These are phyloP conservation scores for Sporothrix sp. DNA, from an alignment of 2,329 filamentous ascomycete species.

Conservation along the genomic window DNA sequence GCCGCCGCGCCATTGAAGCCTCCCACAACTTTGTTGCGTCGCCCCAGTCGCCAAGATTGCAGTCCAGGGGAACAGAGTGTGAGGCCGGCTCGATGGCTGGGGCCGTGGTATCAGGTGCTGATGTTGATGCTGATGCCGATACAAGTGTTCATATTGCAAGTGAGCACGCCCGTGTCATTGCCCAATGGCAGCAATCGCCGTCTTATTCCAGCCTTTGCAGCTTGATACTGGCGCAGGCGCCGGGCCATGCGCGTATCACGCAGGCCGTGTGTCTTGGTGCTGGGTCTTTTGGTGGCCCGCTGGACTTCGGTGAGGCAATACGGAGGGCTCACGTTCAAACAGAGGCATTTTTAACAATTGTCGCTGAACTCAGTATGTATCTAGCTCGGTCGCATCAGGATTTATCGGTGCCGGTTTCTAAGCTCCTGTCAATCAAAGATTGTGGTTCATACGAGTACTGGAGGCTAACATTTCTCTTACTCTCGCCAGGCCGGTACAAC, in stretches of 20 bases:
- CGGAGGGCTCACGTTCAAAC: conserved; percentile 43
- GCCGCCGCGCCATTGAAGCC: background rate
- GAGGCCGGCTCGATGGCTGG: too few relatives aligned
- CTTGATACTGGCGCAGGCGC: conserved; percentile 24
- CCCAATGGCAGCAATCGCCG: conserved; percentile 20
- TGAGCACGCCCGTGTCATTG: conserved; percentile 19
- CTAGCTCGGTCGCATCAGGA: background rate
- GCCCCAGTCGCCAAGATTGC: background rate
- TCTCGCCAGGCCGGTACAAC: conserved; percentile 21
- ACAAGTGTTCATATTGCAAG: conserved; percentile 15
- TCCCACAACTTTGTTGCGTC: background rate
- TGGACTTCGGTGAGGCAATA: conserved; percentile 35
- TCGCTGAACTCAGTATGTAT: conserved; percentile 33
- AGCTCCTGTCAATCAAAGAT: too few relatives aligned
- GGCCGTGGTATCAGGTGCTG: too few relatives aligned
- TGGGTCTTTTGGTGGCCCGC: conserved; percentile 46
- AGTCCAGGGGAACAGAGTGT: too few relatives aligned
- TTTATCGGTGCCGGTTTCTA: too few relatives aligned
- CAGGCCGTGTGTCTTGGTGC: conserved; percentile 45
- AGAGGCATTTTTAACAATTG: conserved; percentile 40
- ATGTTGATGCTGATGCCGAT: background rate
- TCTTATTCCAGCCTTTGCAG: conserved; percentile 26
- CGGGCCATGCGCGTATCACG: conserved; percentile 21
- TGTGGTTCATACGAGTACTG: too few relatives aligned
- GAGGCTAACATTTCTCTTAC: too few relatives aligned